A percentile compares a stretch with the other conserved stretches of the same genome.
These are phyloP conservation scores for Domatiomyces globalis DNA, from an alignment of 2,329 filamentous ascomycete genomes.

Conservation along the genomic window DNA sequence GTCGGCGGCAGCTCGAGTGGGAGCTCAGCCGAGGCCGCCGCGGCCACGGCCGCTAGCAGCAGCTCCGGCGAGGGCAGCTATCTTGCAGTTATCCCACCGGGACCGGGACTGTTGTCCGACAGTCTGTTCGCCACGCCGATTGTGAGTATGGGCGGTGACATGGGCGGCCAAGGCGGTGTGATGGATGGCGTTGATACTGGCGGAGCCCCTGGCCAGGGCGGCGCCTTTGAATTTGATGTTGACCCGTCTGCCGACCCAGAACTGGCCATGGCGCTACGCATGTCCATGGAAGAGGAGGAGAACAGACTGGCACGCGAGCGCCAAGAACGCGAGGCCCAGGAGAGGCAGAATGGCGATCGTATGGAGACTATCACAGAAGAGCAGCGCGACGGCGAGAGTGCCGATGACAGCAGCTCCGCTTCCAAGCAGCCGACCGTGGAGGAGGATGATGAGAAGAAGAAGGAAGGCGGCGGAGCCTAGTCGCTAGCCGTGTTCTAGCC, in stretches of 20 bases:
- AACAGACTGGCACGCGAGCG: constrained; percentile 78
- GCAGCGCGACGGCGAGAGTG: constrained; percentile 4
- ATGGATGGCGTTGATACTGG: constrained; percentile 39
- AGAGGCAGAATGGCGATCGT: constrained; percentile 45
- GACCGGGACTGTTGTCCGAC: constrained; percentile 82
- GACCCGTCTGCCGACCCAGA: constrained; percentile 88
- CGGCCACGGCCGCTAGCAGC: too few species aligned
- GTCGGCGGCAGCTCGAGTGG: constrained; percentile 51
- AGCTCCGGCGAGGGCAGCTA: constrained; percentile 63
- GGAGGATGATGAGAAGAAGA: constrained; percentile 14
- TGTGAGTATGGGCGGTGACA: constrained; percentile 54
- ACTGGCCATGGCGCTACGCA: constrained; percentile 79
- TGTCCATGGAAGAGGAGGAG: constrained; percentile 98
- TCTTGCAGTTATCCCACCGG: constrained; percentile 78
- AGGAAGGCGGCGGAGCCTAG: background rate
- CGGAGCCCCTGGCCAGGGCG: constrained; percentile 30
- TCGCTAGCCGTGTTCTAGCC: too few species aligned
- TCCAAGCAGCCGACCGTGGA: constrained; percentile 18
- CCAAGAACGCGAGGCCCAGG: constrained; percentile 55
- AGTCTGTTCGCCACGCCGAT: constrained; percentile 82
- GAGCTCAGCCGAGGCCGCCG: too few species aligned
- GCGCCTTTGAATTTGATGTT: constrained; percentile 71
- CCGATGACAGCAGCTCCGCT: constrained; percentile 5
- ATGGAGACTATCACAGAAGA: constrained; percentile 75
- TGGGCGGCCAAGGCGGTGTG: constrained; percentile 33